phyloP scores from a whole-genome alignment of 192 early-diverging fungal genomes.

The Polychytrium aggregatum region DNA sequence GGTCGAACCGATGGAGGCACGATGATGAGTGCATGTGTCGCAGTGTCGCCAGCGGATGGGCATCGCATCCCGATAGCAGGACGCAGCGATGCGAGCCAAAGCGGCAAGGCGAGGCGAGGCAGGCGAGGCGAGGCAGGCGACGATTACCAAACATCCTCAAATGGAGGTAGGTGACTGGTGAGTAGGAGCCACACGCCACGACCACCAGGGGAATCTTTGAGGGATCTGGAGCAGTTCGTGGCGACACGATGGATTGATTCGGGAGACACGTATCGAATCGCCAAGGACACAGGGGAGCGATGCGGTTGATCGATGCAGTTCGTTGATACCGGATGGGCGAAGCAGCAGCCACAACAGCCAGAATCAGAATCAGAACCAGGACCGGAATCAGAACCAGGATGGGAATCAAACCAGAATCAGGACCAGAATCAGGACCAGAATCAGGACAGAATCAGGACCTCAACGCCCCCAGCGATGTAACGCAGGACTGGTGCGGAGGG shows the following conservation, averaged over 20 bases:
- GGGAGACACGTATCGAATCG: not conserved
- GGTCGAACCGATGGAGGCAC: too few relatives aligned
- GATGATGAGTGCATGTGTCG: not conserved
- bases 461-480: too few relatives aligned
- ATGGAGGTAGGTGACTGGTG: conserved; percentile 94
- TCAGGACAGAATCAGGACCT: too few relatives aligned
- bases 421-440: too few relatives aligned
- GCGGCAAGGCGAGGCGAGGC: not conserved
- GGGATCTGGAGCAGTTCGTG: conserved; percentile 1
- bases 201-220: conserved; percentile 72
- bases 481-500: too few relatives aligned
- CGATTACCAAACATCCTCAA: conserved; percentile 94
- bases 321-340: too few relatives aligned
- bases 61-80: not conserved
- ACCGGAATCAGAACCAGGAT: too few relatives aligned
- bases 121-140: not conserved
- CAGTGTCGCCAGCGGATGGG: too few relatives aligned
- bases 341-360: too few relatives aligned
- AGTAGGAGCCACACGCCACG: conserved; percentile 94
- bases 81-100: not conserved
- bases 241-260: not conserved
- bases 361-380: too few relatives aligned
- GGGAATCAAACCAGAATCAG: too few relatives aligned
- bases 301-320: too few relatives aligned
- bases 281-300: not conserved